Base-by-base conservation (phyloP, 176 grass and related monocot species). In the Oryza longistaminata region DNA sequence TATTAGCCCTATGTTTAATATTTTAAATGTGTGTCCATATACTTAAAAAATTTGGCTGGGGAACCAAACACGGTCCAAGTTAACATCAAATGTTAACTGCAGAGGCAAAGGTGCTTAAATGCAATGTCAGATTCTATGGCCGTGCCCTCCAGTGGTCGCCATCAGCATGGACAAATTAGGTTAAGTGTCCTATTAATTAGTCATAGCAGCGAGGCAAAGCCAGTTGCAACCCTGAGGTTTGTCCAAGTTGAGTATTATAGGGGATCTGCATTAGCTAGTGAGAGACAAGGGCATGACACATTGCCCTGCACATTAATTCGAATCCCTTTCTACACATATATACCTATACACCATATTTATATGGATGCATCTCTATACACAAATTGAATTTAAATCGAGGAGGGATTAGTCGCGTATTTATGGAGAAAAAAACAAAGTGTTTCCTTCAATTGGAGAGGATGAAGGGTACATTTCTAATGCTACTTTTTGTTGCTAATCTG, bases 41-140 rank as follows among this genome's bases (percentile, higher is more conserved):
- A n/a, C n/a, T n/a, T n/a, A n/a, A n/a, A n/a, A n/a, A n/a, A n/a
- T n/a, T n/a, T n/a, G n/a, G n/a, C n/a, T n/a, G n/a, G n/a, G n/a
- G n/a, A n/a, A n/a, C n/a, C n/a, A n/a, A n/a, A n/a, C n/a, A n/a
- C n/a, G n/a, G n/a, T n/a, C n/a, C n/a, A n/a, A n/a, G n/a, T n/a
- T n/a, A n/a, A n/a, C 86, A 83, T 83, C 80, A 88, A 50, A 53
- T 24, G 67, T 71, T 85, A 89, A 81, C 76, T 69, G 77, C 87
- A 5, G 49, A 61, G 70, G 52, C 70, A 85, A 85, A 49, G 49
- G 37, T 9, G 21, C 50, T 74, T 89, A 75, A 89, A 80, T 85
- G 70, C 70, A 73, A 25, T 69, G 81, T 75, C 62, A 75, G 70
- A 64, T 6, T 84, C 68, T 4, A 66, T 31, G 80, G 33, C 13